Evolutionary conservation across 306 rosid species (phyloP), one percentile per base, ranked within the genome.

Genomic region (Dryas octopetala): DNA sequence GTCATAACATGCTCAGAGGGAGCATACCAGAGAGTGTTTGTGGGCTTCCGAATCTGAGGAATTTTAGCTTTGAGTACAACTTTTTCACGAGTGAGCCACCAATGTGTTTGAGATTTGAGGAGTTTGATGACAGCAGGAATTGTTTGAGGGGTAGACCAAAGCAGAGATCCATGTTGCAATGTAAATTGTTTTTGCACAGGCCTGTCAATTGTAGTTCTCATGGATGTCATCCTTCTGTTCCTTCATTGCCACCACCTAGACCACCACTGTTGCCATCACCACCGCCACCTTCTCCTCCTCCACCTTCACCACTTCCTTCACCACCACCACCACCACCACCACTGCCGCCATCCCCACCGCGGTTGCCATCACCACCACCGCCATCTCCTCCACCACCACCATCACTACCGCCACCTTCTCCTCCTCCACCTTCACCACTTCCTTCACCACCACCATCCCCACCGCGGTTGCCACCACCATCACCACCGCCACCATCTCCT

Each of bases 1-100:
- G 91, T 13, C 86, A 86, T 45, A 93, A 93, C 74, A 82, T 61
- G 70, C 74, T 82, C 55, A 74, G 46, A 38, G 88, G 84, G 57
- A 68, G 49, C 6, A 67, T 84, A 13, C 85, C 88, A 1, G 46
- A 55, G 14, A 70, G 47, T 11, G 9, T 84, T 13, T 85, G 89
- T 48, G 38, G 47, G 68, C 83, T 85, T 68, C 80, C 83, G 6
- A 73, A 67, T 41, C 62, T 82, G 84, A 83, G 19, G 52, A 74
- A 65, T n/a, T 85, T 76, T 11, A 79, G 55, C 17, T 73, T 63
- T 54, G 71, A 73, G 10, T 13, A 54, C 65, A 79, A 85, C 67
- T 79, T 71, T 45, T 85, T 85, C 78, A 82, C 86, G 6, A 77
- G 78, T 4, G 62, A 73, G 51, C 72, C 81, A n/a, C 77, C 71